Evolutionary conservation across 2,329 filamentous ascomycete genomes (phyloP).

Genomic region (Dactylonectria macrodidyma): DNA sequence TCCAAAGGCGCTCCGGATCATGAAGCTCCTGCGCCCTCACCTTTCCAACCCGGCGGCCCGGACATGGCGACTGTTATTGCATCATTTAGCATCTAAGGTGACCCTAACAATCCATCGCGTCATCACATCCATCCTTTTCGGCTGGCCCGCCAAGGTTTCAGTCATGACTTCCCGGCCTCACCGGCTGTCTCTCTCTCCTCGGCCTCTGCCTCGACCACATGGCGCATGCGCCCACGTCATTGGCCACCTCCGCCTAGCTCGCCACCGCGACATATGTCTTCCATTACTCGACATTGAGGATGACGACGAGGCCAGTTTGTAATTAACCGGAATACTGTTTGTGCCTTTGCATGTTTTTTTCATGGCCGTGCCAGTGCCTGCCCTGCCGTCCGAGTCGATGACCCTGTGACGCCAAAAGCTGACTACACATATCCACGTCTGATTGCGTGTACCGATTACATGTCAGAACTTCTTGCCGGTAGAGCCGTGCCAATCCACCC

Average conservation of each 20-base stretch:
- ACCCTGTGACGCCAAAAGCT: not conserved
- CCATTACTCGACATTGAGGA: conserved; percentile 6
- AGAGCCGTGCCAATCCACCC: too few species aligned
- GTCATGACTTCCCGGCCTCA: not conserved
- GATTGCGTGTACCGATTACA: not conserved
- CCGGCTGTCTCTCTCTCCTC: conserved; percentile 28
- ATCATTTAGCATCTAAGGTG: conserved; percentile 8
- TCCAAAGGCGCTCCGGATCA: not conserved
- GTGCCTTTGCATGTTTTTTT: not conserved
- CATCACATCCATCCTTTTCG: not conserved
- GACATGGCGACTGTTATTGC: not conserved
- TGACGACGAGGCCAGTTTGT: conserved; percentile 6
- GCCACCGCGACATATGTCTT: conserved; percentile 15
- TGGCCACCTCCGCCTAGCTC: conserved; percentile 31
- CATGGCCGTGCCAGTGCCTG: not conserved
- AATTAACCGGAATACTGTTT: not conserved
- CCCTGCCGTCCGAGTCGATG: not conserved
- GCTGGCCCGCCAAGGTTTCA: conserved; percentile 5
- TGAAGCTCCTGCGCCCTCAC: not conserved
- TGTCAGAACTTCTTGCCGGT: not conserved
- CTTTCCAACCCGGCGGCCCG: not conserved
- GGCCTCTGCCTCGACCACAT: conserved; percentile 47
- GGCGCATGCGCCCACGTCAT: conserved; percentile 37
- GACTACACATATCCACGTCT: not conserved
- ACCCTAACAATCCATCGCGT: conserved; percentile 11